These are phyloP conservation scores for Macrolepiota albuminosa DNA, from an alignment of 768 basidiomycete genomes.

Conservation along the genomic window DNA sequence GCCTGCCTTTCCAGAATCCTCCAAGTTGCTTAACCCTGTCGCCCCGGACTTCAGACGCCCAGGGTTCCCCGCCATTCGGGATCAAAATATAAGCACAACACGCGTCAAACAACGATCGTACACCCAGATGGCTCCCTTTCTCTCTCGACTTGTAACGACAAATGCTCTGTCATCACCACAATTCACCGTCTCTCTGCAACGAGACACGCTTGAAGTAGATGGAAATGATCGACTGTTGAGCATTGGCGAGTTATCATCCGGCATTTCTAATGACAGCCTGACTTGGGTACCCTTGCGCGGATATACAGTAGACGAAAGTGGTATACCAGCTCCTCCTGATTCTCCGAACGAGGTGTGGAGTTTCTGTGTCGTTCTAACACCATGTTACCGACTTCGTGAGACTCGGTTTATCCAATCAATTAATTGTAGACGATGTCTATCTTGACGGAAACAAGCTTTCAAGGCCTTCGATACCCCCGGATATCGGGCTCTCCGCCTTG, in stretches of 20 bases:
- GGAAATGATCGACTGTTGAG: conserved; percentile 64
- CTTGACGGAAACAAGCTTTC: conserved; percentile 62
- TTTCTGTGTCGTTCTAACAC: not conserved
- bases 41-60: conserved; percentile 6
- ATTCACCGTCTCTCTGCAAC: conserved; percentile 61
- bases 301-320: conserved; percentile 49
- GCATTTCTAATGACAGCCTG: conserved; percentile 41
- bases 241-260: conserved; percentile 58
- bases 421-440: conserved; percentile 59
- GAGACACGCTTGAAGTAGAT: conserved; percentile 63
- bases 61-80: conserved; percentile 4
- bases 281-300: conserved; percentile 63
- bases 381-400: conserved; percentile 6
- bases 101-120: conserved; percentile 23
- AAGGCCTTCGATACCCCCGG: conserved; percentile 44
- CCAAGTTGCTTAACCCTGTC: conserved; percentile 11
- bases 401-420: conserved; percentile 51
- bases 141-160: conserved; percentile 40
- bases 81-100: conserved; percentile 2
- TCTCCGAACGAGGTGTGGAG: conserved; percentile 52
- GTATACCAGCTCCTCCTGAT: conserved; percentile 49
- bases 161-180: conserved; percentile 36
- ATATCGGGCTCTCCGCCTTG: conserved; percentile 56
- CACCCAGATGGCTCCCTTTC: conserved; percentile 36
- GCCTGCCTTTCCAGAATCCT: conserved; percentile 25